Conservation (phyloP, 371 early-diverging fungal genomes). For the Zychaea mexicana region DNA sequence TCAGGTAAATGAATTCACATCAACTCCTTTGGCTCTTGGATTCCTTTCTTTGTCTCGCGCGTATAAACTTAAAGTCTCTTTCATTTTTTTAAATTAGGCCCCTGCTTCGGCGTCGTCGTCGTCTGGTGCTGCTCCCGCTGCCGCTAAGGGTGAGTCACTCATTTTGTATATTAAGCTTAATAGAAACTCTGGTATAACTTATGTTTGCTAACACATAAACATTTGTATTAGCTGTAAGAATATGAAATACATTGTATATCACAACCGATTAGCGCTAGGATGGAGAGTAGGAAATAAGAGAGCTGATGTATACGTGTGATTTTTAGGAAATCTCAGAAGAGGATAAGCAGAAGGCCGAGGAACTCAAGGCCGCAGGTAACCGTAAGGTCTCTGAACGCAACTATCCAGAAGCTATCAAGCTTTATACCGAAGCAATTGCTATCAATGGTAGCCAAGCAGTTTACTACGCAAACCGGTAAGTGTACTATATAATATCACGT, state of each 20-base stretch:
- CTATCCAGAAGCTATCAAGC: constrained; percentile 82
- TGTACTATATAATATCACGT: not conserved
- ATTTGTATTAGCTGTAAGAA: not conserved
- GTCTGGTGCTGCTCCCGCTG: constrained; percentile 20
- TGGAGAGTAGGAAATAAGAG: too few species aligned
- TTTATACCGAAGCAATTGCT: constrained; percentile 91
- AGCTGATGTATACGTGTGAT: not conserved
- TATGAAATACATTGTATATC: too few species aligned
- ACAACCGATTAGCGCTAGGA: too few species aligned
- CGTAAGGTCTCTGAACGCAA: constrained; percentile 80
- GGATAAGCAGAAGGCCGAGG: constrained; percentile 82
- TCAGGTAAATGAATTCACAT: too few species aligned
- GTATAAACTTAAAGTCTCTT: too few species aligned
- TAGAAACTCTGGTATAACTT: too few species aligned
- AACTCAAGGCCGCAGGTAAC: constrained; percentile 85
- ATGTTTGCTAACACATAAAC: too few species aligned
- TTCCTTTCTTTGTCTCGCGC: too few species aligned
- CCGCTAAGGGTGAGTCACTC: constrained; percentile 21
- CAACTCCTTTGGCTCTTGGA: too few species aligned
- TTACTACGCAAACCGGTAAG: constrained; percentile 92
- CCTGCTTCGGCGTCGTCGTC: constrained; percentile 8
- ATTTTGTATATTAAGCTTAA: too few species aligned
- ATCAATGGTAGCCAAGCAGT: constrained; percentile 85
- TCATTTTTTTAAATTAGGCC: not conserved
- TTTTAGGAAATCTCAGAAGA: constrained; percentile 46